These are phyloP conservation scores for Verticillium isaacii DNA, from an alignment of 2,329 filamentous ascomycete species.

Conservation along the genomic window DNA sequence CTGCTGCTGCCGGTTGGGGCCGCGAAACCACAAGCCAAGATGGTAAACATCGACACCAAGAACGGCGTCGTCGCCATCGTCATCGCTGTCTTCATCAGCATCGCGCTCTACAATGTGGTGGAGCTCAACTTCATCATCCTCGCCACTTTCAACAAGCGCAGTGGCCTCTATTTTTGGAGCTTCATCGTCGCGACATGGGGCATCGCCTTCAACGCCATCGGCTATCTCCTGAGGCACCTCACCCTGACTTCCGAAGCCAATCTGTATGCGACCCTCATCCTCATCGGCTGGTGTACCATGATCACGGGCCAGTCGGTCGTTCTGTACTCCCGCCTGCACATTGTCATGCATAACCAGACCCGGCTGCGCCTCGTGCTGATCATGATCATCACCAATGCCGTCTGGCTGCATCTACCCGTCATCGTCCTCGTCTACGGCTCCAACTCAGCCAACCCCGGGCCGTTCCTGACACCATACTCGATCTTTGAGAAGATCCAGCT, in stretches of 20 bases:
- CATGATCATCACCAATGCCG: constrained; percentile 52
- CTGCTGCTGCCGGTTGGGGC: neutral
- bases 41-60: neutral
- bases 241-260: constrained; percentile 25
- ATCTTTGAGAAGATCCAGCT: constrained; percentile 51
- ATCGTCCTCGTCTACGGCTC: constrained; percentile 50
- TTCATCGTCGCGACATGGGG: constrained; percentile 28
- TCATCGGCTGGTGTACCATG: constrained; percentile 44
- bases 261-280: constrained; percentile 26
- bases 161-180: constrained; percentile 34
- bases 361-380: constrained; percentile 42
- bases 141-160: constrained; percentile 27
- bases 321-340: constrained; percentile 56
- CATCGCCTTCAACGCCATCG: constrained; percentile 32
- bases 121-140: constrained; percentile 31
- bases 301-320: constrained; percentile 58
- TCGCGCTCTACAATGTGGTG: constrained; percentile 29
- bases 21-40: neutral
- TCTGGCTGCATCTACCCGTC: constrained; percentile 49
- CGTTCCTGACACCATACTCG: constrained; percentile 32
- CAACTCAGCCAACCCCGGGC: constrained; percentile 29
- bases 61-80: neutral
- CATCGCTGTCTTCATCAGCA: constrained; percentile 22
- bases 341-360: constrained; percentile 46
- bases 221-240: constrained; percentile 42